A percentile compares a stretch with the other conserved stretches of the same genome.
These are phyloP conservation scores for Pseudogymnoascus sp. DNA, from an alignment of 2,329 filamentous ascomycete species.

Conservation along the genomic window DNA sequence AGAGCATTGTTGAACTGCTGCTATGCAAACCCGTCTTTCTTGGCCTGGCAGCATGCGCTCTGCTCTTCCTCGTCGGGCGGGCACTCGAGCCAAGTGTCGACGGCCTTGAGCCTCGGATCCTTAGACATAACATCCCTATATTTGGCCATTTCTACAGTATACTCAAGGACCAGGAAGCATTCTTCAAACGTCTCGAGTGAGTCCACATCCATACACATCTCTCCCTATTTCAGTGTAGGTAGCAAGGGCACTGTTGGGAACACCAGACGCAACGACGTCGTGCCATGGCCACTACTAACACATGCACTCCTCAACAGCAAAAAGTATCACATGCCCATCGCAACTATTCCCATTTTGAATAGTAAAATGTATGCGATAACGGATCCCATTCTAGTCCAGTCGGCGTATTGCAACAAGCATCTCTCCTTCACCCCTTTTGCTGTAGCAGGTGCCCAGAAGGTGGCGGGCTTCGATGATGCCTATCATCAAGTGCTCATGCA, in stretches of 20 bases:
- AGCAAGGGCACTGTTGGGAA: not conserved
- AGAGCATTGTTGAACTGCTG: not conserved
- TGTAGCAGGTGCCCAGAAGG: constrained; percentile 31
- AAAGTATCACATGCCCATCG: constrained; percentile 29
- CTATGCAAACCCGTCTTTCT: not conserved
- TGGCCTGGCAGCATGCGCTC: not conserved
- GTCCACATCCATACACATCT: not conserved
- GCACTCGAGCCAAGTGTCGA: not conserved
- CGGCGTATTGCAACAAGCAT: constrained; percentile 34
- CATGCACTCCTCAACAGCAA: constrained; percentile 16
- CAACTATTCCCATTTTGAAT: constrained; percentile 38
- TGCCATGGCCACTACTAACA: not conserved
- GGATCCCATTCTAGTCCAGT: constrained; percentile 33
- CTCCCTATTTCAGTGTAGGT: not conserved
- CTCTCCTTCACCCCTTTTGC: constrained; percentile 38
- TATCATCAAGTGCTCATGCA: constrained; percentile 10
- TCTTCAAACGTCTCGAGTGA: not conserved
- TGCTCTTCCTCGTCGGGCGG: not conserved
- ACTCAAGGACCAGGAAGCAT: not conserved
- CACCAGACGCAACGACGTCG: not conserved
- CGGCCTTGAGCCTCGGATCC: not conserved
- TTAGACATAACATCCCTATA: not conserved
- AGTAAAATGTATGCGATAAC: constrained; percentile 39
- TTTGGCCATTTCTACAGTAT: not conserved
- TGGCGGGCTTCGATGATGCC: constrained; percentile 31